These are phyloP conservation scores for Metarhizium guizhouense DNA, from an alignment of 2,329 filamentous ascomycete genomes.

Conservation along the genomic window DNA sequence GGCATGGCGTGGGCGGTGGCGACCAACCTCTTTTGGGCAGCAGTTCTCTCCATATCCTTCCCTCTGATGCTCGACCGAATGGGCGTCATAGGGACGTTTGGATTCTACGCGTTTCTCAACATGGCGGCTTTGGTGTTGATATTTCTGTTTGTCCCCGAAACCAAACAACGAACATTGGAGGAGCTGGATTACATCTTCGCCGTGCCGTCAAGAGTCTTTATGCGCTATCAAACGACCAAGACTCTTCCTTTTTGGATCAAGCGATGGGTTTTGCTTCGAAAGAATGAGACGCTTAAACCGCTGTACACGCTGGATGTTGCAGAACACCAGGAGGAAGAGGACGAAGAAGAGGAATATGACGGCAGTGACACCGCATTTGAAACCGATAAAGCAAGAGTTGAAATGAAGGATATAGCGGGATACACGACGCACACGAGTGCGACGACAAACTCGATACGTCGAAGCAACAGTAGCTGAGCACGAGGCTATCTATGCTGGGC, in stretches of 20 bases:
- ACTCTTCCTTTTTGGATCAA: slow-evolving; percentile 53
- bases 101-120: slow-evolving; percentile 48
- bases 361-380: slow-evolving; percentile 22
- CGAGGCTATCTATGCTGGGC: neutral
- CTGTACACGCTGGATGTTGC: slow-evolving; percentile 32
- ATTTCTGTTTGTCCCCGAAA: slow-evolving; percentile 49
- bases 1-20: slow-evolving; percentile 64
- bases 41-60: slow-evolving; percentile 55
- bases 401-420: slow-evolving; percentile 28
- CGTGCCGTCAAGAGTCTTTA: slow-evolving; percentile 48
- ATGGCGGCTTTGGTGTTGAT: slow-evolving; percentile 45
- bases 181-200: slow-evolving; percentile 53
- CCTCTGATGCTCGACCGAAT: slow-evolving; percentile 43
- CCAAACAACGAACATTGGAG: slow-evolving; percentile 45
- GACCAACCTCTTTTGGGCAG: slow-evolving; percentile 52
- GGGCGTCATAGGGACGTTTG: slow-evolving; percentile 40
- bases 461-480: neutral
- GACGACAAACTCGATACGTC: neutral
- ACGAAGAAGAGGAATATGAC: slow-evolving; percentile 15
- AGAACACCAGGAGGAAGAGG: slow-evolving; percentile 18
- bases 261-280: slow-evolving; percentile 44
- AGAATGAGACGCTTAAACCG: slow-evolving; percentile 30
- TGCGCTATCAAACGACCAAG: slow-evolving; percentile 46
- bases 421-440: slow-evolving; percentile 14
- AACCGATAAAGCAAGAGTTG: slow-evolving; percentile 29